Evolutionary conservation across 2,329 filamentous ascomycete species (phyloP).

Genomic region (Talaromyces sp.): DNA sequence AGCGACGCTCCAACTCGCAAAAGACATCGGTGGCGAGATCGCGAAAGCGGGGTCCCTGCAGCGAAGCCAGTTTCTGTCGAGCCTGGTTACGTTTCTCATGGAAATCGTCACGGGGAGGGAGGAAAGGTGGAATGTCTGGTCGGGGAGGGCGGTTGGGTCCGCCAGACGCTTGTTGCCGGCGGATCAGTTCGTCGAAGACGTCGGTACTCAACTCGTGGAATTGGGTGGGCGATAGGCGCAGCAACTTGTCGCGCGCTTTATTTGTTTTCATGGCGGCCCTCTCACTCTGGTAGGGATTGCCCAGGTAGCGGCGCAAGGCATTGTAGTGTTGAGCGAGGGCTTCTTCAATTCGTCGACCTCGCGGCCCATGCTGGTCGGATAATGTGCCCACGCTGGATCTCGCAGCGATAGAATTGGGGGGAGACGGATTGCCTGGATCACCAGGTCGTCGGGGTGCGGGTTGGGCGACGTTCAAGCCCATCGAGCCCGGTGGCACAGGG

Average conservation of each 20-base stretch:
- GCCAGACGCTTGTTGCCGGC: slow-evolving; percentile 65
- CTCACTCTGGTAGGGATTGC: slow-evolving; percentile 65
- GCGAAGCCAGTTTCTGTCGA: slow-evolving; percentile 86
- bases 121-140: slow-evolving; percentile 57
- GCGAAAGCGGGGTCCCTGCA: slow-evolving; percentile 79
- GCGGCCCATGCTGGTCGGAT: slow-evolving; percentile 59
- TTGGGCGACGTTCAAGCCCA: slow-evolving; percentile 50
- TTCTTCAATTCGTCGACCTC: slow-evolving; percentile 57
- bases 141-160: slow-evolving; percentile 36
- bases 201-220: slow-evolving; percentile 98
- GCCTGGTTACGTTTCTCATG: slow-evolving; percentile 97
- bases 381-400: slow-evolving; percentile 71
- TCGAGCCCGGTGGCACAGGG: slow-evolving; percentile 44
- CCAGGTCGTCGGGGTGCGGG: slow-evolving; percentile 20
- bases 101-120: slow-evolving; percentile 81
- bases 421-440: slow-evolving; percentile 58
- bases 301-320: slow-evolving; percentile 70
- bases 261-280: slow-evolving; percentile 70
- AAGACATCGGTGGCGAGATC: slow-evolving; percentile 95
- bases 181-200: slow-evolving; percentile 89
- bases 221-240: slow-evolving; percentile 82
- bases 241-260: slow-evolving; percentile 87
- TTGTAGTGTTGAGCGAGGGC: slow-evolving; percentile 75
- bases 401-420: slow-evolving; percentile 74
- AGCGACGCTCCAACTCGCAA: slow-evolving; percentile 85